Evolutionary conservation across 495 filamentous ascomycete genomes (phyloP), one percentile per base, ranked within the genome.

Genomic region (Pseudoneurospora amorphoporcata): DNA sequence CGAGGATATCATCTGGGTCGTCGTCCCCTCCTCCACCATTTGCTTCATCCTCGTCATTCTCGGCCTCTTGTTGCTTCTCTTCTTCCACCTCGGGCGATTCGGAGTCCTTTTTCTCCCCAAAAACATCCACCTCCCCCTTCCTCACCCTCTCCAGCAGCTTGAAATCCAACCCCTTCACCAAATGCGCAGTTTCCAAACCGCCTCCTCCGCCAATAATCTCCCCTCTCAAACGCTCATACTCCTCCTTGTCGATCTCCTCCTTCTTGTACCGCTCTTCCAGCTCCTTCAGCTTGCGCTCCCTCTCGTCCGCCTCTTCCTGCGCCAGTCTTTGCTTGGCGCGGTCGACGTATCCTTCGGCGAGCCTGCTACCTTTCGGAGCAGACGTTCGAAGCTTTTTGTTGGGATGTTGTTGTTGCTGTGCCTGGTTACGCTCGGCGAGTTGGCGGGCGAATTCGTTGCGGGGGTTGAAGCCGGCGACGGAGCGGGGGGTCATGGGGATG

Each of bases 151-250:
- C 88, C 68, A 99, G 82, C 23, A 99, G 81, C 80, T 89, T 89
- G 77, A 90, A 91, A 81, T 99, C 96, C 72, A 99, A 81, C 2
- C 95, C 95, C 81, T 98, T 98, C 39, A 97, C 89, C 76, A 97
- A 82, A 86, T 96, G 92, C 42, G 92, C 95, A 76, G 90, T 91
- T 3, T 82, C 81, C 39, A 93, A 78, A 78, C 97, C 93, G 6
- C 94, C 95, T 35, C 53, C 53, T 1, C 53, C 53, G 3, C 94
- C 94, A 4, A 94, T 89, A 70, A 97, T 92, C 75, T 96, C 88
- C 68, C 86, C 84, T 37, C 89, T 84, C 53, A 95, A 79, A 74
- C 86, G 88, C 69, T 93, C 90, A 78, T 94, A 97, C 4, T 88
- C 91, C 53, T 83, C 85, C 75, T 87, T 84, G 71, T 94, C 91